These are phyloP conservation scores for Periglandula ipomoeae DNA, from an alignment of 2,329 filamentous ascomycete species.

Conservation along the genomic window DNA sequence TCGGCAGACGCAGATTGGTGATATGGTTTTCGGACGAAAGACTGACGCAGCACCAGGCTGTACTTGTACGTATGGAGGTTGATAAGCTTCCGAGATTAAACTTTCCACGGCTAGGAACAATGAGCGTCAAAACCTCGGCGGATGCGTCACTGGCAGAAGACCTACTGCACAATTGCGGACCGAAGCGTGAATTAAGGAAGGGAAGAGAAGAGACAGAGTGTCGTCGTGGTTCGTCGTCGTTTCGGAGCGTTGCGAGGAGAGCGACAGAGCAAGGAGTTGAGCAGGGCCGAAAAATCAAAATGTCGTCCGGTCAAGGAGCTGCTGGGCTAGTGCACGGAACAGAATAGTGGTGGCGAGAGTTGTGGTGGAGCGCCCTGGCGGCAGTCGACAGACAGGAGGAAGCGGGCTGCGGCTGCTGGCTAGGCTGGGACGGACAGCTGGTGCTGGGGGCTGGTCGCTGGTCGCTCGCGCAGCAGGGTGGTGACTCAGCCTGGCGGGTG, in stretches of 20 bases:
- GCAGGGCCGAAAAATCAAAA: neutral
- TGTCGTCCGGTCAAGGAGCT: neutral
- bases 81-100: neutral
- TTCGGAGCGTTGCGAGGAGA: neutral
- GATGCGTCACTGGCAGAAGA: neutral
- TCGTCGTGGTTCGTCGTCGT: neutral
- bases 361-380: neutral
- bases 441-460: neutral
- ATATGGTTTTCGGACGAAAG: neutral
- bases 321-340: too few species aligned
- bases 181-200: neutral
- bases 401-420: neutral
- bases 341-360: neutral
- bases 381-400: neutral
- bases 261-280: neutral
- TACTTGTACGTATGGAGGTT: neutral
- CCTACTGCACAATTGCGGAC: slow-evolving; percentile 1
- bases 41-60: slow-evolving; percentile 2
- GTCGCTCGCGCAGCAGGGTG: too few species aligned
- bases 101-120: neutral
- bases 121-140: neutral
- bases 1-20: neutral
- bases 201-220: neutral
- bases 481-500: neutral
- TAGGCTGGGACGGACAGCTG: neutral